phyloP scores from a whole-genome alignment of 179 eudicot genomes.

The Spinacia oleracea region DNA sequence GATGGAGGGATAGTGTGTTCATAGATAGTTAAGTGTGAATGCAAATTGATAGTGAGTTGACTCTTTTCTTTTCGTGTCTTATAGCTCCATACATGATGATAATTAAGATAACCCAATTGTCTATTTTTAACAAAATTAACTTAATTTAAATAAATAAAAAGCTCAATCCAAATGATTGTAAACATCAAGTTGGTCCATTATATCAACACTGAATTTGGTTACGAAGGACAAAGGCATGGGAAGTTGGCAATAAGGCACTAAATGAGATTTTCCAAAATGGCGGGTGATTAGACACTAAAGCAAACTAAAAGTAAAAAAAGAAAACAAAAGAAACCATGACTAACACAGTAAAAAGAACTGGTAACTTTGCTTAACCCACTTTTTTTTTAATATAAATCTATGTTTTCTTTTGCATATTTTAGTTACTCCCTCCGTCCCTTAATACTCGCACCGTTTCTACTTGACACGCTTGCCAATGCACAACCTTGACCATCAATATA shows the following conservation, averaged over 20 bases:
- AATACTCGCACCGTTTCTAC: too few relatives aligned
- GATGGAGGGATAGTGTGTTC: too few relatives aligned
- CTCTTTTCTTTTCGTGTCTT: too few relatives aligned
- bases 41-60: too few relatives aligned
- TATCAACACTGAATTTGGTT: background rate
- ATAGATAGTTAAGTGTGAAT: too few relatives aligned
- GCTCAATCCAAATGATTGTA: background rate
- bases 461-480: too few relatives aligned
- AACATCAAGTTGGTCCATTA: background rate
- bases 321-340: slow-evolving; percentile 15
- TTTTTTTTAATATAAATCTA: slow-evolving; percentile 12
- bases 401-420: slow-evolving; percentile 24
- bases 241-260: background rate
- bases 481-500: too few relatives aligned
- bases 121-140: background rate
- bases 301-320: slow-evolving; percentile 19
- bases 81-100: too few relatives aligned
- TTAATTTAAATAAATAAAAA: too few relatives aligned
- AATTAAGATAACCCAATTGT: too few relatives aligned
- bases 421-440: too few relatives aligned
- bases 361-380: slow-evolving; percentile 19
- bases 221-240: background rate
- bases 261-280: slow-evolving; percentile 29
- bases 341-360: slow-evolving; percentile 32
- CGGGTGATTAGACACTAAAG: slow-evolving; percentile 32